Base-by-base conservation (phyloP, 768 basidiomycete species). In the Mycena venus region DNA sequence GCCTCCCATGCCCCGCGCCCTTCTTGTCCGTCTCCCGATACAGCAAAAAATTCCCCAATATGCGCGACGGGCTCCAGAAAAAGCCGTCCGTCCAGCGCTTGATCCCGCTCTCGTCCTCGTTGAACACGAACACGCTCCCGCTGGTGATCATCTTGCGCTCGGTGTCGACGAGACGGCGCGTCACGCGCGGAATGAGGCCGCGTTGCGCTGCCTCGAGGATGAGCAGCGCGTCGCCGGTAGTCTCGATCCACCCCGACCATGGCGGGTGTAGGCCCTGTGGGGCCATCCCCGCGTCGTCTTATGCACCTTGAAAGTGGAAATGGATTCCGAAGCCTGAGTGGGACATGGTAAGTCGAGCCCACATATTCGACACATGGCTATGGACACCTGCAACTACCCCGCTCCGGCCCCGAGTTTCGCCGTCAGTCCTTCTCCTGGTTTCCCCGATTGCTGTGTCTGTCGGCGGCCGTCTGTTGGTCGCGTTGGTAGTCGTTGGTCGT, bases 1-100 rank as follows among this genome's bases (percentile, higher is more conserved):
- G 68, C 73, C 31, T 75, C 78, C 91, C 86, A 81, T 92, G 92
- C 19, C 91, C 90, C 19, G 90, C 87, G 23, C 92, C 92, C 63
- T 92, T 87, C 84, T 96, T 96, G 83, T 97, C 96, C 8, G 95
- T 96, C 85, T 98, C 96, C 75, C 97, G 93, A 84, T 99, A 99
- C 74, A 98, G 92, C 79, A 99, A 87, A 81, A 98, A 99, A 83
- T 99, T 99, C 78, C 96, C 96, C 71, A 98, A 86, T 31, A 98
- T 98, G 70, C 97, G 88, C 76, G 93, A 94, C 0, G 97, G 97
- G 77, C 94, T 95, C 97, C 97, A 98, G 81, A 94, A 94, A 81
- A 95, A 93, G n/a, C 97, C 96, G 84, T 99, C 97, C 2, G 97
- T 99, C 95, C 97, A 98, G 53, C 97, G 90, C 86, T 97, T 98